Conservation (phyloP, 495 filamentous ascomycete species). For the Penicillium herquei region DNA sequence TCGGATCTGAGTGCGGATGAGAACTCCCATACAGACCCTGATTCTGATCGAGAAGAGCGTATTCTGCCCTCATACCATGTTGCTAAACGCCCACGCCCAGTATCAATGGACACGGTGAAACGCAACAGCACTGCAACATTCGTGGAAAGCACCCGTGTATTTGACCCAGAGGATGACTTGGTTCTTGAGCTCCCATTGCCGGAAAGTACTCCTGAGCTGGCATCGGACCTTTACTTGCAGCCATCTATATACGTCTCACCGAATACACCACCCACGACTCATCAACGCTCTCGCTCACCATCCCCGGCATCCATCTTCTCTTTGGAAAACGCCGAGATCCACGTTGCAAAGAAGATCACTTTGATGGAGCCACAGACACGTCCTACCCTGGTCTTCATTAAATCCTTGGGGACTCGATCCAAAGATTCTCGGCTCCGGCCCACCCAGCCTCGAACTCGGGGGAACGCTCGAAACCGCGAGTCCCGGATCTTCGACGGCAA, state of each 20-base stretch:
- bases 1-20: constrained; percentile 36
- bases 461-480: constrained; percentile 18
- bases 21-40: constrained; percentile 22
- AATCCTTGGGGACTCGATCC: constrained; percentile 20
- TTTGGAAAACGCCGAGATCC: constrained; percentile 36
- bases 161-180: constrained; percentile 37
- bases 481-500: constrained; percentile 12
- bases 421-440: constrained; percentile 14
- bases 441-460: constrained; percentile 16
- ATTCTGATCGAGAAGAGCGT: constrained; percentile 26
- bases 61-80: constrained; percentile 23
- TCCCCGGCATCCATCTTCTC: constrained; percentile 36
- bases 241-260: constrained; percentile 35
- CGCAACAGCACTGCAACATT: constrained; percentile 38
- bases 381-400: constrained; percentile 40
- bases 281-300: constrained; percentile 22
- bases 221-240: constrained; percentile 34
- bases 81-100: constrained; percentile 30
- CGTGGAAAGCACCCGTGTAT: constrained; percentile 34
- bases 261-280: constrained; percentile 14
- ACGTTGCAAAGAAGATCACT: constrained; percentile 37
- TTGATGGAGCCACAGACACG: constrained; percentile 33
- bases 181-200: constrained; percentile 41
- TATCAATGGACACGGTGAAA: constrained; percentile 45
- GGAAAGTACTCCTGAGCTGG: constrained; percentile 28